These are phyloP conservation scores for Sanghuangporus sanghuang DNA, from an alignment of 1,284 basidiomycete genomes.

Conservation along the genomic window DNA sequence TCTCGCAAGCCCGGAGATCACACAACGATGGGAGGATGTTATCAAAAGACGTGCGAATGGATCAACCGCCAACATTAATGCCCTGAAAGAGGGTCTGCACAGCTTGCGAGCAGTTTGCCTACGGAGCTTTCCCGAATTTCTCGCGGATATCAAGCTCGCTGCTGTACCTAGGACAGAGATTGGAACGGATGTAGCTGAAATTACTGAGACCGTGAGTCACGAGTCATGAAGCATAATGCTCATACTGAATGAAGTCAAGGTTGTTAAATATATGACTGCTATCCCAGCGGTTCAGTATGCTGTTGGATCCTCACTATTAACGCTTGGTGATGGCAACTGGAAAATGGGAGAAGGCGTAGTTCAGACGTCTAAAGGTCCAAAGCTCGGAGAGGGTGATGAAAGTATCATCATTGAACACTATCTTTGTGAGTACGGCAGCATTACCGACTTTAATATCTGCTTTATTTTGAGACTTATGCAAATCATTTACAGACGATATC, in stretches of 20 bases:
- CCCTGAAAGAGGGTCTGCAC: conserved; percentile 63
- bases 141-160: conserved; percentile 68
- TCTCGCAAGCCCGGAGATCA: conserved; percentile 25
- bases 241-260: not conserved
- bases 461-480: not conserved
- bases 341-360: conserved; percentile 75
- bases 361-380: conserved; percentile 48
- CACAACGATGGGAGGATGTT: conserved; percentile 63
- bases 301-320: conserved; percentile 55
- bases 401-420: conserved; percentile 66
- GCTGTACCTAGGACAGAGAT: conserved; percentile 41
- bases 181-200: conserved; percentile 58
- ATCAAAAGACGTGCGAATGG: conserved; percentile 42
- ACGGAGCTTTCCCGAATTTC: conserved; percentile 74
- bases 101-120: conserved; percentile 61
- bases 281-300: conserved; percentile 64
- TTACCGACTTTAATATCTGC: not conserved
- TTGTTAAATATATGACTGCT: conserved; percentile 53
- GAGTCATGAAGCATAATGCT: not conserved
- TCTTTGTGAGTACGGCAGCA: conserved; percentile 37
- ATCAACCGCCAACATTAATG: conserved; percentile 49
- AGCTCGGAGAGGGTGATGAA: conserved; percentile 49
- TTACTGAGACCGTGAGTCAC: conserved; percentile 50
- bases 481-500: conserved; percentile 51
- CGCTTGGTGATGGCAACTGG: conserved; percentile 81